Percentiles rank a stretch among this genome's conserved stretches.
These are phyloP conservation scores for Sicyos edulis DNA, from an alignment of 306 rosid genomes.

Conservation along the genomic window DNA sequence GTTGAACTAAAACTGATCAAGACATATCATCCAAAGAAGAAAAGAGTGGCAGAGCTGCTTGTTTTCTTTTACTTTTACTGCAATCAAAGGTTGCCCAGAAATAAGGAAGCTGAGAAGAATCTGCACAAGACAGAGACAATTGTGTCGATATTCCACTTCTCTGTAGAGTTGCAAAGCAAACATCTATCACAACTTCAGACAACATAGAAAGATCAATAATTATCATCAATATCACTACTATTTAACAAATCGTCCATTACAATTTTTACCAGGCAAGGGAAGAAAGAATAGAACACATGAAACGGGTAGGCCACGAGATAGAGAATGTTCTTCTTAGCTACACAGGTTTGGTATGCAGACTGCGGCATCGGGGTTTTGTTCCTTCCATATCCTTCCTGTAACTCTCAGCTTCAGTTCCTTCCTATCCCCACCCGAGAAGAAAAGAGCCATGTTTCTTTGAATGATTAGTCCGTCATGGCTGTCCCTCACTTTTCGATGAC, in stretches of 20 bases:
- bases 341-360: slow-evolving; percentile 93
- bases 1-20: too few species aligned
- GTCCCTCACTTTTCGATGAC: slow-evolving; percentile 93
- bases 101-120: too few species aligned
- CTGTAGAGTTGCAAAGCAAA: too few species aligned
- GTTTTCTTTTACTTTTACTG: slow-evolving; percentile 38
- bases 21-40: slow-evolving; percentile 36
- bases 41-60: slow-evolving; percentile 37
- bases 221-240: background rate
- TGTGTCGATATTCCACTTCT: slow-evolving; percentile 23
- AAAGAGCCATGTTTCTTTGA: slow-evolving; percentile 92
- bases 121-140: too few species aligned
- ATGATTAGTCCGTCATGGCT: slow-evolving; percentile 95
- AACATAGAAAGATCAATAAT: slow-evolving; percentile 6
- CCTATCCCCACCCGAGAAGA: slow-evolving; percentile 97
- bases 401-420: slow-evolving; percentile 96
- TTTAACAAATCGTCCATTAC: slow-evolving; percentile 24
- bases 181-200: background rate
- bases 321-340: slow-evolving; percentile 37
- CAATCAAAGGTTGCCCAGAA: slow-evolving; percentile 23
- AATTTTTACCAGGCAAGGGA: slow-evolving; percentile 37
- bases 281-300: slow-evolving; percentile 29
- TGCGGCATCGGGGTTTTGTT: slow-evolving; percentile 78
- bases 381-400: slow-evolving; percentile 97
- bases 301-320: slow-evolving; percentile 25